phyloP scores from a whole-genome alignment of 2,329 filamentous ascomycete genomes.

The Fusarium longipes region DNA sequence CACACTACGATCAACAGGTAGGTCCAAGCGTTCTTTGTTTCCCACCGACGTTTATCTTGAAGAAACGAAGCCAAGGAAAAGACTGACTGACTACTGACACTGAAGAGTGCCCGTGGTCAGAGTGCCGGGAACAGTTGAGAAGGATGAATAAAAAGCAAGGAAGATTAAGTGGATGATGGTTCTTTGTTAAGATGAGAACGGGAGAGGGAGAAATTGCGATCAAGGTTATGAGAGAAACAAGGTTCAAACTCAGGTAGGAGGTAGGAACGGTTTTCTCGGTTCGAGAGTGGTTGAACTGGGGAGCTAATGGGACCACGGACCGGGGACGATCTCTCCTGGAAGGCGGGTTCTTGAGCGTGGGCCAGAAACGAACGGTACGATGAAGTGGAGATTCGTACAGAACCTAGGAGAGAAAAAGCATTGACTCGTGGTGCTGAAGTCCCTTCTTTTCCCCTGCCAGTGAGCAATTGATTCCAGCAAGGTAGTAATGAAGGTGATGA shows the following conservation, averaged over 20 bases:
- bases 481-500: background rate
- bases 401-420: background rate
- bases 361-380: background rate
- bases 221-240: conserved; percentile 25
- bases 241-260: conserved; percentile 13
- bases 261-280: conserved; percentile 10
- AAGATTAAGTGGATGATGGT: background rate
- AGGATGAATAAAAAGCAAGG: conserved; percentile 1
- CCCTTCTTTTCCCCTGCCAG: background rate
- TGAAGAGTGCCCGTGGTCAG: background rate
- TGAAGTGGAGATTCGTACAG: background rate
- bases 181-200: background rate
- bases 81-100: background rate
- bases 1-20: conserved; percentile 4
- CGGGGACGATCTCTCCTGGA: conserved; percentile 23
- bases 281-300: conserved; percentile 12
- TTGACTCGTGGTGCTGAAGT: background rate
- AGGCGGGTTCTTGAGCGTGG: conserved; percentile 7
- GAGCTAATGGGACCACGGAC: conserved; percentile 29
- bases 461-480: background rate
- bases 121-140: background rate
- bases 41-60: background rate
- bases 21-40: conserved; percentile 12
- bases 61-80: background rate
- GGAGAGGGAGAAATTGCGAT: conserved; percentile 29